Conservation (phyloP, 805 yeast genomes). For the Kluyveromyces nonfermentans region DNA sequence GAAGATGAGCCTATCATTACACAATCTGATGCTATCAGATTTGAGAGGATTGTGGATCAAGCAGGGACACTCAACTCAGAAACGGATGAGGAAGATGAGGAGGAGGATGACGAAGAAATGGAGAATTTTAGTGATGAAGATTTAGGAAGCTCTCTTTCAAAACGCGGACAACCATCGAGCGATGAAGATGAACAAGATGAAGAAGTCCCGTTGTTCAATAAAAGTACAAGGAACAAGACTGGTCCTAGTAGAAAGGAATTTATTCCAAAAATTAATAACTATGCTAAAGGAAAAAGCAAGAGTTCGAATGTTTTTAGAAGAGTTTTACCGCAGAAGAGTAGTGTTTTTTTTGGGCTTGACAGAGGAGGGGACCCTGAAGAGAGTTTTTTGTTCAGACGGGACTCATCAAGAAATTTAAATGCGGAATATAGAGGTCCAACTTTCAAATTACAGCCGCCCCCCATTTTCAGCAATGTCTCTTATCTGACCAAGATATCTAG, state of each 20-base stretch:
- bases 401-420: slow-evolving; percentile 6
- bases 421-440: not conserved
- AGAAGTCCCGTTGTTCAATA: slow-evolving; percentile 13
- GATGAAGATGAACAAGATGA: slow-evolving; percentile 14
- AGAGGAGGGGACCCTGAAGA: not conserved
- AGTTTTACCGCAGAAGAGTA: not conserved
- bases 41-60: not conserved
- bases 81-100: not conserved
- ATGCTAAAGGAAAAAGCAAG: not conserved
- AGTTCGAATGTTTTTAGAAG: not conserved
- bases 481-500: slow-evolving; percentile 20
- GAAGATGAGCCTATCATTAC: slow-evolving; percentile 3
- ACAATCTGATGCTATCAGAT: not conserved
- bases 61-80: slow-evolving; percentile 1
- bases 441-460: slow-evolving; percentile 13
- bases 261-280: not conserved
- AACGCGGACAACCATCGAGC: slow-evolving; percentile 7
- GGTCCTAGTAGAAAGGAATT: not conserved
- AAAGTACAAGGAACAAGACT: not conserved
- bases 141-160: slow-evolving; percentile 1
- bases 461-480: slow-evolving; percentile 17
- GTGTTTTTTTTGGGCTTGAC: not conserved
- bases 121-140: slow-evolving; percentile 3
- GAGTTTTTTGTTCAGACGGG: slow-evolving; percentile 16
- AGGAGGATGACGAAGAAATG: not conserved